Evolutionary conservation across 179 eudicot genomes (phyloP).

Genomic region (Pouteria campechiana): DNA sequence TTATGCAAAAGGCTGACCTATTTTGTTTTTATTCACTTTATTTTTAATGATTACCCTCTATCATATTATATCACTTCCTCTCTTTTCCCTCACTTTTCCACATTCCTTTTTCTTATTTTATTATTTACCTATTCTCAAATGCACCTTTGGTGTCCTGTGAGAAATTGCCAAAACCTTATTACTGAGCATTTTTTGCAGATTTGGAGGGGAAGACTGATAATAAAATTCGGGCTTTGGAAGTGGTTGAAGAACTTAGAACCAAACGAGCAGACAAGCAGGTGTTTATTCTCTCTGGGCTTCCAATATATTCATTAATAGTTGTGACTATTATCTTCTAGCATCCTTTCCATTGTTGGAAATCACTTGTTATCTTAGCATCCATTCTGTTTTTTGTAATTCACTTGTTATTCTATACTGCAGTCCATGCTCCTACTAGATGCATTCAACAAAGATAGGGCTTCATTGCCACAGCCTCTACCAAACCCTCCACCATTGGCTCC

Average conservation of each 20-base stretch:
- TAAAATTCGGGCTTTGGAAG: slow-evolving; percentile 73
- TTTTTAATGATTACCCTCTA: no score
- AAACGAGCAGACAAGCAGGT: slow-evolving; percentile 97
- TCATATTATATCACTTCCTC: no score
- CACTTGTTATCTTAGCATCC: background rate
- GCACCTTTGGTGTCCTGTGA: no score
- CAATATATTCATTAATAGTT: background rate
- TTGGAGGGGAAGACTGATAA: slow-evolving; percentile 89
- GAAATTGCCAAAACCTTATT: no score
- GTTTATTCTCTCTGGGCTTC: background rate
- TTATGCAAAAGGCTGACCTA: no score
- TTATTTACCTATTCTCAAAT: no score
- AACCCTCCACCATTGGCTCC: slow-evolving; percentile 72
- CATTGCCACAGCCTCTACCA: slow-evolving; percentile 78
- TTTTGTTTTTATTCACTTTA: no score
- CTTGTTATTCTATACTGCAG: slow-evolving; percentile 21
- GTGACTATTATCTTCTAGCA: background rate
- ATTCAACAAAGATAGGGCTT: slow-evolving; percentile 92
- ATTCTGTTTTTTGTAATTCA: no score
- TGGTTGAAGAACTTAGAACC: slow-evolving; percentile 70
- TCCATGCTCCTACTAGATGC: slow-evolving; percentile 92
- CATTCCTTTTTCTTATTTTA: no score
- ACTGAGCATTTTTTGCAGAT: slow-evolving; percentile 27
- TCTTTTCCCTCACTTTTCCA: no score
- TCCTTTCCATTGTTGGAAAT: background rate